A percentile compares a stretch with the other conserved stretches of the same genome.
Conservation (phyloP, 2,329 filamentous ascomycete genomes). For the Chrysosporium queenslandicum region DNA sequence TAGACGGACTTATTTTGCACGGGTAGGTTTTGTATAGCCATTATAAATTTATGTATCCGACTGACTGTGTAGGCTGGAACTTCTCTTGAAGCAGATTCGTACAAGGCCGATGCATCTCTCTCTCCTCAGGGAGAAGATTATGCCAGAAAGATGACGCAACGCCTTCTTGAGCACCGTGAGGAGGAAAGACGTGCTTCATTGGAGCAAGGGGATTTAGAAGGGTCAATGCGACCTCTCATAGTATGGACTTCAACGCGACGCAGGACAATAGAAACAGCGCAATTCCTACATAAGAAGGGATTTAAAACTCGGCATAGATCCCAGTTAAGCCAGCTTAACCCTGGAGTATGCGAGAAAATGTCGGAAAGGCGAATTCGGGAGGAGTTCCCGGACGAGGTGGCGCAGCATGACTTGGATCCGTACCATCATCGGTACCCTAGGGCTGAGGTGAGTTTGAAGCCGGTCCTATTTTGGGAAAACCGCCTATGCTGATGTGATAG, state of each 20-base stretch:
- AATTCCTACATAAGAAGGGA: slow-evolving; percentile 65
- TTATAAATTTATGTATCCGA: slow-evolving; percentile 13
- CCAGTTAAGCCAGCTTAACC: slow-evolving; percentile 95
- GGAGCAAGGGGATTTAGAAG: slow-evolving; percentile 55
- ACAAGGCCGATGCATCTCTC: slow-evolving; percentile 79
- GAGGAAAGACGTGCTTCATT: slow-evolving; percentile 63
- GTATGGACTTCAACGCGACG: slow-evolving; percentile 93
- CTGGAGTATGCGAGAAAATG: slow-evolving; percentile 90
- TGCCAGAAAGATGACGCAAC: slow-evolving; percentile 74
- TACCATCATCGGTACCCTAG: slow-evolving; percentile 95
- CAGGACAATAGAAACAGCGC: slow-evolving; percentile 80
- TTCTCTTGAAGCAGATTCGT: slow-evolving; percentile 78
- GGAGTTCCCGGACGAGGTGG: slow-evolving; percentile 80
- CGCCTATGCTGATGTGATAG: slow-evolving; percentile 37
- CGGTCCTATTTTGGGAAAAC: background rate
- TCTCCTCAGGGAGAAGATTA: slow-evolving; percentile 73
- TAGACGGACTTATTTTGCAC: slow-evolving; percentile 83
- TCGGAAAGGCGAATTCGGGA: slow-evolving; percentile 70
- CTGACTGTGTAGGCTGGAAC: slow-evolving; percentile 53
- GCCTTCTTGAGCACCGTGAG: slow-evolving; percentile 71
- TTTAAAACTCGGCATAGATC: slow-evolving; percentile 84
- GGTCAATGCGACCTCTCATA: slow-evolving; percentile 66
- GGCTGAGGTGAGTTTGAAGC: slow-evolving; percentile 60
- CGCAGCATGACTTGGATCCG: slow-evolving; percentile 85
- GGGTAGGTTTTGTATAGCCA: slow-evolving; percentile 41